phyloP scores from a whole-genome alignment of 2,329 filamentous ascomycete species.

The Ceratocystis huliohia region DNA sequence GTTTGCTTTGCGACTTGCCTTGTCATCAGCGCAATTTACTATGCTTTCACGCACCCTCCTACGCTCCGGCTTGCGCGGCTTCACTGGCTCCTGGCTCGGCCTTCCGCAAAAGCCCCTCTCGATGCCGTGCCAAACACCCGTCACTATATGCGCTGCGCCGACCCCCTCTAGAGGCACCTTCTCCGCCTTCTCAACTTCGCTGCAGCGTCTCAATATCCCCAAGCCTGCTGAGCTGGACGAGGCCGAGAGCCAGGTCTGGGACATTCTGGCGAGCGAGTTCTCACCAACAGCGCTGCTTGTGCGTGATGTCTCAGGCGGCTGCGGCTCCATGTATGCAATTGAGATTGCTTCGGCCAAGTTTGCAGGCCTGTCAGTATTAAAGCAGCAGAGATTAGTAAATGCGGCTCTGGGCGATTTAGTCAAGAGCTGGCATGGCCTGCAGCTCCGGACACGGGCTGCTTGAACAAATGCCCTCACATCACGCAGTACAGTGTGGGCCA shows the following conservation, averaged over 20 bases:
- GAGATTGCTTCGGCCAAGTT: constrained; percentile 63
- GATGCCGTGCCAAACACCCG: background rate
- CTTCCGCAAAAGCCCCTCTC: background rate
- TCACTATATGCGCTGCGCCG: constrained; percentile 16
- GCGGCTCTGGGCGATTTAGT: constrained; percentile 59
- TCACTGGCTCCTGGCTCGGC: background rate
- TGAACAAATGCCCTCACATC: constrained; percentile 21
- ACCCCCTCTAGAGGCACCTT: constrained; percentile 13
- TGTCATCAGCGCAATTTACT: background rate
- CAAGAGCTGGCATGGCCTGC: constrained; percentile 71
- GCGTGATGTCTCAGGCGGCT: constrained; percentile 70
- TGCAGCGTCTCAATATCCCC: constrained; percentile 27
- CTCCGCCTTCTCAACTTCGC: constrained; percentile 24
- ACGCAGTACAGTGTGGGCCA: background rate
- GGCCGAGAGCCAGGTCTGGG: constrained; percentile 48
- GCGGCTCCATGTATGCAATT: constrained; percentile 78
- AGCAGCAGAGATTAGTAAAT: constrained; percentile 75
- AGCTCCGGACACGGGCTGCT: constrained; percentile 56
- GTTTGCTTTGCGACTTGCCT: background rate
- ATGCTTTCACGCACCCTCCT: background rate
- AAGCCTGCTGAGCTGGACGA: constrained; percentile 41
- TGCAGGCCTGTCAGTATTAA: constrained; percentile 56
- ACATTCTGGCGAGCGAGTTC: constrained; percentile 39
- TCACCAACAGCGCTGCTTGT: constrained; percentile 45
- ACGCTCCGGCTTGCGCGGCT: background rate